Evolutionary conservation across 2,329 filamentous ascomycete genomes (phyloP).

Genomic region (Fusarium palustre): DNA sequence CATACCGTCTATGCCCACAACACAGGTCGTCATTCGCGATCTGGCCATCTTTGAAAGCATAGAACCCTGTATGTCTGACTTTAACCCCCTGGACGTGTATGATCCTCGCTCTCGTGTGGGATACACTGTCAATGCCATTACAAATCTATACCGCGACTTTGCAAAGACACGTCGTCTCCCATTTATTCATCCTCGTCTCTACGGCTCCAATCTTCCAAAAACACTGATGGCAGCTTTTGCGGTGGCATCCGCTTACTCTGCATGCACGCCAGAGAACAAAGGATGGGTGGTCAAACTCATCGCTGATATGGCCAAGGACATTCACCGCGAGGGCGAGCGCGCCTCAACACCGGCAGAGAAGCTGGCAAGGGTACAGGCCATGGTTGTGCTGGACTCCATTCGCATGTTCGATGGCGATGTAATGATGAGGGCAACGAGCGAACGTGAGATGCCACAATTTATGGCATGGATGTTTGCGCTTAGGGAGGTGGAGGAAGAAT

Average conservation of each 20-base stretch:
- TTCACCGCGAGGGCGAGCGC: slow-evolving; percentile 52
- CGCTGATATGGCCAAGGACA: slow-evolving; percentile 52
- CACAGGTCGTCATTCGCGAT: slow-evolving; percentile 49
- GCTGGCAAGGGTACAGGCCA: slow-evolving; percentile 58
- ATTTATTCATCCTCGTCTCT: slow-evolving; percentile 59
- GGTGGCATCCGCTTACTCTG: slow-evolving; percentile 54
- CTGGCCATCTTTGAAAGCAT: slow-evolving; percentile 42
- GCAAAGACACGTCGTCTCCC: slow-evolving; percentile 53
- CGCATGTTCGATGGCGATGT: slow-evolving; percentile 60
- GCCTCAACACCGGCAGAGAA: slow-evolving; percentile 52
- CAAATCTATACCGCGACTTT: slow-evolving; percentile 51
- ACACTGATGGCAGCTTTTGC: slow-evolving; percentile 57
- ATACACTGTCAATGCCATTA: slow-evolving; percentile 51
- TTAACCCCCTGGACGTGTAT: slow-evolving; percentile 53
- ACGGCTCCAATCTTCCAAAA: slow-evolving; percentile 54
- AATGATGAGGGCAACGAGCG: slow-evolving; percentile 54
- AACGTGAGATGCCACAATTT: slow-evolving; percentile 54
- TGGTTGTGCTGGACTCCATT: slow-evolving; percentile 57
- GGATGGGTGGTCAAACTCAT: slow-evolving; percentile 56
- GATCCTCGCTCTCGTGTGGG: slow-evolving; percentile 53
- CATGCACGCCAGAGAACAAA: slow-evolving; percentile 53
- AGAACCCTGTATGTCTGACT: slow-evolving; percentile 39
- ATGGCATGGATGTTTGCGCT: slow-evolving; percentile 55
- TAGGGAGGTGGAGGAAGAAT: slow-evolving; percentile 49
- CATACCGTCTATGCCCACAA: slow-evolving; percentile 39